phyloP scores from a whole-genome alignment of 768 basidiomycete genomes.

The Boletus eberwhitei region DNA sequence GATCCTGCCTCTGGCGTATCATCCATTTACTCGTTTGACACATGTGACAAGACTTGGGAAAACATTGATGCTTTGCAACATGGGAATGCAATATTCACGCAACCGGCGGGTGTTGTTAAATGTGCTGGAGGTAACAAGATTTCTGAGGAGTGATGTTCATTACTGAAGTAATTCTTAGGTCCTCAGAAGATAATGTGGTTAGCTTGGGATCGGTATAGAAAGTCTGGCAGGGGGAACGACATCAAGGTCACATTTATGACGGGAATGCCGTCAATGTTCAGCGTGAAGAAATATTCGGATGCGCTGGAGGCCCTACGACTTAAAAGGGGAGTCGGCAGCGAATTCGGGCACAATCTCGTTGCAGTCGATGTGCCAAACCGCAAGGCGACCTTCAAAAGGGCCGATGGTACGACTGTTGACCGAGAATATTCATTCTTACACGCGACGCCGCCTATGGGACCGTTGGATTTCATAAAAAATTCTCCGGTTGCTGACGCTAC shows the following conservation, averaged over 20 bases:
- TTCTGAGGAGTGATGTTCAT: neutral
- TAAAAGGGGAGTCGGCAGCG: conserved; percentile 74
- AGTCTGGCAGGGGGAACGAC: conserved; percentile 53
- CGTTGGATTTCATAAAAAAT: conserved; percentile 72
- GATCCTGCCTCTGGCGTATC: conserved; percentile 80
- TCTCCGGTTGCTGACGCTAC: conserved; percentile 75
- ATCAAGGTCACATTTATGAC: conserved; percentile 78
- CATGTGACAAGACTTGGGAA: conserved; percentile 85
- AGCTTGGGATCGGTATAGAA: conserved; percentile 81
- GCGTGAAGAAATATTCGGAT: conserved; percentile 93
- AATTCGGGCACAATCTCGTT: conserved; percentile 81
- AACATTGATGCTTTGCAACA: conserved; percentile 72
- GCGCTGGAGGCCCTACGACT: conserved; percentile 75
- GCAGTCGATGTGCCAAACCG: conserved; percentile 67
- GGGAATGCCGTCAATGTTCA: conserved; percentile 95
- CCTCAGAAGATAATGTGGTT: conserved; percentile 97
- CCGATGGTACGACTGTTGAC: conserved; percentile 64
- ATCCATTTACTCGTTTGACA: conserved; percentile 87
- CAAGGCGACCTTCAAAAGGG: conserved; percentile 81
- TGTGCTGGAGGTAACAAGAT: conserved; percentile 74
- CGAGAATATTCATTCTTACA: conserved; percentile 83
- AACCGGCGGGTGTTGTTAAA: conserved; percentile 89
- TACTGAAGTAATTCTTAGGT: conserved; percentile 39
- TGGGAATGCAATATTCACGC: conserved; percentile 91
- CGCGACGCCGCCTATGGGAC: conserved; percentile 90